Evolutionary conservation across 164 flowering plant species (phyloP), one percentile per base, ranked within the genome.

Genomic region (Liquidambar formosana): DNA sequence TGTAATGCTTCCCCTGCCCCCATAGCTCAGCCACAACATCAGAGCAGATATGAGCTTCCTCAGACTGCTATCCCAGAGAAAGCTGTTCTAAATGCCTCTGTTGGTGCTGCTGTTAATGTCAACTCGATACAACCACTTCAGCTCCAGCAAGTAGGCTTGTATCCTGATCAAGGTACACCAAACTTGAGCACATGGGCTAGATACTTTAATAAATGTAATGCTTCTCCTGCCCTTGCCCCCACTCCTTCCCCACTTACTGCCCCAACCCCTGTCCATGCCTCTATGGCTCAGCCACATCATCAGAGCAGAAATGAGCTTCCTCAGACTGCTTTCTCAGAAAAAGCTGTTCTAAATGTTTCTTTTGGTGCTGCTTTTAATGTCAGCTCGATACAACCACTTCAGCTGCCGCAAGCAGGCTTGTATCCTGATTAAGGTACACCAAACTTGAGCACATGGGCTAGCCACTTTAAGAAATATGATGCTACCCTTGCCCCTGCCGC

Each of bases 81-180:
- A n/a, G n/a, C n/a, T n/a, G n/a, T n/a, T n/a, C n/a, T n/a, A n/a
- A n/a, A n/a, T n/a, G n/a, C n/a, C n/a, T 58, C 19, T 58, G 18
- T 26, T 58, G 18, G 19, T 58, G 61, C 61, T 19, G 18, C 6
- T 58, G 26, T 43, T 43, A 14, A 9, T 19, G 28, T 12, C 19
- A n/a, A 27, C 44, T 58, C 61, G 19, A 14, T 16, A 19, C 61
- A 26, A 58, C 16, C 15, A 26, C 43, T 19, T 27, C 41, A 58
- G 26, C 61, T 26, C 43, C 41, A 58, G 26, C 57, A 22, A n/a
- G n/a, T 25, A 58, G 61, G 41, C 1, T 26, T 25, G 5, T 6
- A 26, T 58, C 26, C 43, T 58, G 61, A 6, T 58, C 41, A 58
- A 58, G 61, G 61, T 58, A 58, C 61, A 56, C 59, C 59, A 9